phyloP scores from a whole-genome alignment of 495 filamentous ascomycete genomes.

The Penicillium steckii region DNA sequence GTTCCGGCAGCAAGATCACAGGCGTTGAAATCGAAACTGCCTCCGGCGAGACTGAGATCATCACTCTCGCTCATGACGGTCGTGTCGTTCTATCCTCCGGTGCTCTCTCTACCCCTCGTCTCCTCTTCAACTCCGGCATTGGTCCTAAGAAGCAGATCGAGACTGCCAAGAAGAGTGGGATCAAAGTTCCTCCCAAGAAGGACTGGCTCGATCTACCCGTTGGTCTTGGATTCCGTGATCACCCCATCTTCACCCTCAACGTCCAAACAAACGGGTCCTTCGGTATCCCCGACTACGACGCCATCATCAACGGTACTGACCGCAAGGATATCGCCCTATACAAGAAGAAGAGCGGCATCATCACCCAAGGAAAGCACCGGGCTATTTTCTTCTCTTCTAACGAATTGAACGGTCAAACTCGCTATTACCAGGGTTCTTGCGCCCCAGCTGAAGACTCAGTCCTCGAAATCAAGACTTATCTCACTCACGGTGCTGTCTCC shows the following conservation, averaged over 20 bases:
- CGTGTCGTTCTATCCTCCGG: slow-evolving; percentile 69
- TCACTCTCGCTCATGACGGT: slow-evolving; percentile 59
- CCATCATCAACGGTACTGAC: slow-evolving; percentile 52
- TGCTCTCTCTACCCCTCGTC: slow-evolving; percentile 70
- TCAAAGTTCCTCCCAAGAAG: slow-evolving; percentile 52
- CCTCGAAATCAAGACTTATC: slow-evolving; percentile 35
- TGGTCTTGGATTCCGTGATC: slow-evolving; percentile 71
- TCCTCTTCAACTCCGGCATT: slow-evolving; percentile 67
- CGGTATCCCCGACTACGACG: slow-evolving; percentile 63
- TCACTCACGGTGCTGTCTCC: slow-evolving; percentile 45
- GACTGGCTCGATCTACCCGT: slow-evolving; percentile 74
- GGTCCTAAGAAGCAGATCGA: slow-evolving; percentile 62
- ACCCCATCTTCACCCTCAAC: slow-evolving; percentile 69
- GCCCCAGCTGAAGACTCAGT: slow-evolving; percentile 22
- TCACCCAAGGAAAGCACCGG: slow-evolving; percentile 67
- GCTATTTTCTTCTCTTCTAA: slow-evolving; percentile 36
- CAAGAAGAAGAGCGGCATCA: slow-evolving; percentile 55
- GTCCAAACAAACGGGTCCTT: slow-evolving; percentile 59
- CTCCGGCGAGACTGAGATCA: slow-evolving; percentile 56
- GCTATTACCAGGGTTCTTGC: slow-evolving; percentile 34
- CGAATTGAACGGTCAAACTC: slow-evolving; percentile 21
- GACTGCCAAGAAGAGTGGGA: slow-evolving; percentile 48
- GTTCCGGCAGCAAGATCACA: slow-evolving; percentile 57
- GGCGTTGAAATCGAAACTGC: slow-evolving; percentile 67
- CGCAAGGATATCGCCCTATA: slow-evolving; percentile 45